Base-by-base conservation (phyloP, 208 protist genomes). In the Acanthamoeba sp. region DNA sequence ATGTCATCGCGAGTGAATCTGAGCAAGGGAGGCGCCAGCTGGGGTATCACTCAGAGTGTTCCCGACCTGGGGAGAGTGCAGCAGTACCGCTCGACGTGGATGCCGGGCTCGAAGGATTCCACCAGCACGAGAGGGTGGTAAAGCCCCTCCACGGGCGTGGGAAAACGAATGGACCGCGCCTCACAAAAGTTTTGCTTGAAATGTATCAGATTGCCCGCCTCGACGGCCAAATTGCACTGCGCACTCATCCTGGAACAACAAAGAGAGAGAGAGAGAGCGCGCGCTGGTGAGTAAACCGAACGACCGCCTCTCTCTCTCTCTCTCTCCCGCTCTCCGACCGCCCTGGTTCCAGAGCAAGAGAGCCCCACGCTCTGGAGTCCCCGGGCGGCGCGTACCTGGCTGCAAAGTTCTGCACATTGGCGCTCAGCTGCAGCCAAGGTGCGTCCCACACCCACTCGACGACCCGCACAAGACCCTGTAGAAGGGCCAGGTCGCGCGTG, bases 141-240 rank as follows among this genome's bases (percentile, higher is more conserved):
- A 22, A 71, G 50, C 1, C 55, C 50, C 29, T 71, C 42, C 16
- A 92, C 40, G 29, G 87, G 87, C 14, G 34, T 92, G 27, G 55
- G 90, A n/a, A 94, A 84, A 1, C 69, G 50, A 52, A 94, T 50
- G 38, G 89, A 55, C 18, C n/a, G 34, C 20, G 87, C 91, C 20
- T 59, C 69, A n/a, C 40, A 64, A 93, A 96, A 95, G 32, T 96
- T 95, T 18, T 95, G 24, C 18, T 64, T 84, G 45, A 96, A 96
- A 1, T 24, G 66, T 0, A 36, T 32, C 6, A 96, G 48, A 50
- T 96, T 95, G 10, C 57, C 36, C 24, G 94, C 95, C 12, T 96
- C 95, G 10, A 52, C 29, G 1, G 36, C 32, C 3, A 96, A 38
- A 42, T 96, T 55, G 0, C 84, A 48, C 29, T 96, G 95, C n/a